Conservation (phyloP, 2,329 filamentous ascomycete species). For the Cercospora zeae-maydis region DNA sequence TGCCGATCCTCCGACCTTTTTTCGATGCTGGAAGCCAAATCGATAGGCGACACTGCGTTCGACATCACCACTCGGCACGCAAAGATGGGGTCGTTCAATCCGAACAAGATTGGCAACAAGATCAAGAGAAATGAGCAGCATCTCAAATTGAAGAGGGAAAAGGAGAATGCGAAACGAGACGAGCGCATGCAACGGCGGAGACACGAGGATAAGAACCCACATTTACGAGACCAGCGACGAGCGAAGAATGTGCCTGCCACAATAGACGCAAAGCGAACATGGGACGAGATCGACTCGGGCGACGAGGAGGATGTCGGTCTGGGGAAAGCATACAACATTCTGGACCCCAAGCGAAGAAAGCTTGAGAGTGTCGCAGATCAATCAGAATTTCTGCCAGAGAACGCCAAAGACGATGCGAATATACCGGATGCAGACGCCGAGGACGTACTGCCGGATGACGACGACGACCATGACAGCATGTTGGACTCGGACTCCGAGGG, state of each 20-base stretch:
- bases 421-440: slow-evolving; percentile 35
- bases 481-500: slow-evolving; percentile 52
- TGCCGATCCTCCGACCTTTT: slow-evolving; percentile 10
- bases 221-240: slow-evolving; percentile 67
- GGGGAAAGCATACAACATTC: slow-evolving; percentile 45
- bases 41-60: background rate
- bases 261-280: slow-evolving; percentile 82
- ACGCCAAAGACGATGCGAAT: slow-evolving; percentile 13
- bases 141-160: slow-evolving; percentile 73
- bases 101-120: slow-evolving; percentile 51
- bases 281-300: slow-evolving; percentile 59
- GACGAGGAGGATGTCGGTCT: slow-evolving; percentile 40
- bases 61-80: background rate
- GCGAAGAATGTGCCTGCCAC: slow-evolving; percentile 75
- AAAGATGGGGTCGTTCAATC: slow-evolving; percentile 33
- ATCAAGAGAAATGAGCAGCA: slow-evolving; percentile 72
- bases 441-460: slow-evolving; percentile 32
- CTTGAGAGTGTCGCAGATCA: slow-evolving; percentile 32
- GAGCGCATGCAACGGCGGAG: slow-evolving; percentile 74
- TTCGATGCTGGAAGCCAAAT: background rate
- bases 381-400: slow-evolving; percentile 11
- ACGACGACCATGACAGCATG: slow-evolving; percentile 71
- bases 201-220: slow-evolving; percentile 80
- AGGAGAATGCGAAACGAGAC: slow-evolving; percentile 70
- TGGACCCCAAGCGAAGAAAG: slow-evolving; percentile 45